A percentile compares a stretch with the other conserved stretches of the same genome.
phyloP scores from a whole-genome alignment of 2,329 filamentous ascomycete genomes.

The Akanthomyces dipterigenus region DNA sequence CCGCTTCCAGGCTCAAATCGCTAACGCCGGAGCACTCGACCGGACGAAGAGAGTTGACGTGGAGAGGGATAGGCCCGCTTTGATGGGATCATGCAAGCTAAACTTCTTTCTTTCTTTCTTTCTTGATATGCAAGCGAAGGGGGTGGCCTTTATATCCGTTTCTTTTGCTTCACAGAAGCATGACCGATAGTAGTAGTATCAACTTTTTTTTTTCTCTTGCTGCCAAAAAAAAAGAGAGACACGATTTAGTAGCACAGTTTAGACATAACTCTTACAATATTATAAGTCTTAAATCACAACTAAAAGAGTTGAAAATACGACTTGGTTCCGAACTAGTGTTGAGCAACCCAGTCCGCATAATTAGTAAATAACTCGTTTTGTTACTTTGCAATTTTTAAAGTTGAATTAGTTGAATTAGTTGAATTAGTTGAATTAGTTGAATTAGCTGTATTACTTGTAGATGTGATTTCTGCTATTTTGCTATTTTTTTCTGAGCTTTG shows the following conservation, averaged over 20 bases:
- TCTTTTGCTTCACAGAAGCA: neutral
- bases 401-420: neutral
- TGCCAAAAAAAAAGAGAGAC: neutral
- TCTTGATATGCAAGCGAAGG: neutral
- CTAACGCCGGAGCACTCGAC: neutral
- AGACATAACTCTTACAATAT: neutral
- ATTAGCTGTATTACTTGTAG: neutral
- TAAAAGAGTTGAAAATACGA: neutral
- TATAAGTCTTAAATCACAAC: neutral
- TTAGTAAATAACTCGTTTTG: no score
- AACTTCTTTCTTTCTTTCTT: neutral
- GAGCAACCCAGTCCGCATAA: no score
- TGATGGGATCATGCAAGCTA: neutral
- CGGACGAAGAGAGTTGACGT: neutral
- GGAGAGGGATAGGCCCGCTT: neutral
- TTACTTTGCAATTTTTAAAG: no score
- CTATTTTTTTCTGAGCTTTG: neutral
- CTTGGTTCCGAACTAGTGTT: no score
- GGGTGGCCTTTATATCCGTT: neutral
- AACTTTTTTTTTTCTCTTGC: neutral
- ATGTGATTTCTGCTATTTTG: neutral
- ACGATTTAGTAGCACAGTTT: neutral
- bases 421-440: no score
- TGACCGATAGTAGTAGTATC: neutral
- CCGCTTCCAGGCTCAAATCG: constrained; percentile 46